phyloP scores from a whole-genome alignment of 2,329 filamentous ascomycete species.

The Cercospora beticola region DNA sequence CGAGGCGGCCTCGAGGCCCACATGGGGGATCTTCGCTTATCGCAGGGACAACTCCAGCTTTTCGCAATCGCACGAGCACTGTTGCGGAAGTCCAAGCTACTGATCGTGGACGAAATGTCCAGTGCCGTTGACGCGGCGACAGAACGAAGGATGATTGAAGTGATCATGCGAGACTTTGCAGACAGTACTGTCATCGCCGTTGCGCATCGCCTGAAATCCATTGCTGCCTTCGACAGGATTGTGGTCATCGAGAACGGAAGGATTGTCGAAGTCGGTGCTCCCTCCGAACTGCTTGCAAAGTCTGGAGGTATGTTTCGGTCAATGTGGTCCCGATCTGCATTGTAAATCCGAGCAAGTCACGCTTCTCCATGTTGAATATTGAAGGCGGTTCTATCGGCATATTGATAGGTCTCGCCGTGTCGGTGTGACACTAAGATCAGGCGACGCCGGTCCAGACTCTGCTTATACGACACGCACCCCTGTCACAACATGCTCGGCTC shows the following conservation, averaged over 20 bases:
- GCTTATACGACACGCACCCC: conserved; percentile 5
- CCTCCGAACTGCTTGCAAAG: conserved; percentile 25
- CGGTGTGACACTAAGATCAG: conserved; percentile 1
- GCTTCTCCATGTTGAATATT: background rate
- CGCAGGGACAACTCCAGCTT: conserved; percentile 53
- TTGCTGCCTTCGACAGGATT: conserved; percentile 55
- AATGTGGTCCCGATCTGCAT: conserved; percentile 5
- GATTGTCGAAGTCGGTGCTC: conserved; percentile 45
- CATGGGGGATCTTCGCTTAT: conserved; percentile 39
- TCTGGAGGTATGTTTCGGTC: conserved; percentile 10
- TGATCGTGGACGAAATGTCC: conserved; percentile 41
- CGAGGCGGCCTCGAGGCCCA: conserved; percentile 43
- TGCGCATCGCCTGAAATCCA: conserved; percentile 57
- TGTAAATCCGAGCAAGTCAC: background rate
- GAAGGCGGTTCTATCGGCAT: background rate
- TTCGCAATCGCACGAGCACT: conserved; percentile 52
- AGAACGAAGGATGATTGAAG: conserved; percentile 57
- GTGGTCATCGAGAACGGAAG: conserved; percentile 53
- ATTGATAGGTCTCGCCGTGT: background rate
- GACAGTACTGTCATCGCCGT: conserved; percentile 60
- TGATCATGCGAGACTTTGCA: conserved; percentile 48
- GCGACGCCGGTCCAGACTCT: conserved; percentile 1
- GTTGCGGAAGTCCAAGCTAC: conserved; percentile 43
- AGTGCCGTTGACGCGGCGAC: conserved; percentile 57
- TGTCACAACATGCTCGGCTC: background rate